Evolutionary conservation across 495 filamentous ascomycete genomes (phyloP), one percentile per base, ranked within the genome.

Genomic region (Aspergillus carlsbadensis): DNA sequence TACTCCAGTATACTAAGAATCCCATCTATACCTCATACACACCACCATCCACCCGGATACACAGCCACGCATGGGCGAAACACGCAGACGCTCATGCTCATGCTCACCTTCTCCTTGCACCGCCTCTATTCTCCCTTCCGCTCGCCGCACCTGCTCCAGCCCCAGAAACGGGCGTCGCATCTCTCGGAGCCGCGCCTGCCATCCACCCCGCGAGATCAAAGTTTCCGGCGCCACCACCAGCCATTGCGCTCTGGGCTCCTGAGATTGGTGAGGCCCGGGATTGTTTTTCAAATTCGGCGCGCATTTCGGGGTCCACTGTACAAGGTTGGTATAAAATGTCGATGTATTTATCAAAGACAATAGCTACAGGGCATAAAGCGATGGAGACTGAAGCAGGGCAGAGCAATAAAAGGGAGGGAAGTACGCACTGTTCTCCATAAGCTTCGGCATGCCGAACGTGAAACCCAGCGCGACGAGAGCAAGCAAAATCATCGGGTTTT

Each of bases 361-460:
- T 42, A 39, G 42, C 52, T 47, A 40, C 15, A 34, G 29, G 10
- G 41, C 13, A 10, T n/a, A 17, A 10, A 31, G 18, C 10, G n/a
- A 42, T n/a, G 33, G 20, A 21, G 14, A 15, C 14, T 4, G 26
- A 29, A 29, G 26, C 3, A n/a, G 24, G n/a, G 48, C 15, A 18
- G 21, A 22, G n/a, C 13, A 50, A 39, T 10, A 29, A n/a, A 26
- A 50, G 14, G 2, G 4, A 17, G 34, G 43, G 29, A 26, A 83
- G 92, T 52, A n/a, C n/a, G n/a, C 84, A 97, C 92, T 96, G 61
- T 96, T 97, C 48, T 98, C 92, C 73, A 98, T 84, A 33, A 98
- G 67, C 71, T 96, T 92, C 8, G 94, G 94, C 85, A 98, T 85
- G 24, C 92, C 92, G 47, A 97, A 74, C 37, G 96, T 91, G 42